phyloP scores from a whole-genome alignment of 805 yeast species.

The Pichia ethanolica region DNA sequence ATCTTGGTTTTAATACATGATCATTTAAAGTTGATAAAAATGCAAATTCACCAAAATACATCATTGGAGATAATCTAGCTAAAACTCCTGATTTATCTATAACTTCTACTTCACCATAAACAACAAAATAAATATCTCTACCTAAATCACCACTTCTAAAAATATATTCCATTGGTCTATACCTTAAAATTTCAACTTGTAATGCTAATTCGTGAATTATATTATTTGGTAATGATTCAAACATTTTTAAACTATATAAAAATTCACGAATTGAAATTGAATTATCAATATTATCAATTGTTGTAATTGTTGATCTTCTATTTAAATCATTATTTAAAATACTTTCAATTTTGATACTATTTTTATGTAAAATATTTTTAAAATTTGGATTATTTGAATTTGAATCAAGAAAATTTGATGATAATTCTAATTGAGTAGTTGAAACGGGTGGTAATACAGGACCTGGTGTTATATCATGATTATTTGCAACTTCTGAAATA shows the following conservation, averaged over 20 bases:
- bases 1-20: conserved; percentile 30
- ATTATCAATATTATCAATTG: conserved; percentile 39
- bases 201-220: conserved; percentile 59
- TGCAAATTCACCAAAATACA: conserved; percentile 74
- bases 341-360: neutral
- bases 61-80: conserved; percentile 55
- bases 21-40: conserved; percentile 42
- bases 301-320: neutral
- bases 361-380: neutral
- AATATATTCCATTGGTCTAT: conserved; percentile 51
- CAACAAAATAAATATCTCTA: conserved; percentile 58
- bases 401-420: neutral
- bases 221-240: conserved; percentile 47
- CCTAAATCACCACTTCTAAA: conserved; percentile 54
- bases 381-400: neutral
- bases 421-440: neutral
- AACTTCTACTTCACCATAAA: conserved; percentile 67
- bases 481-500: conserved; percentile 27
- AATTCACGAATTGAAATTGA: conserved; percentile 49
- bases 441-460: conserved; percentile 32
- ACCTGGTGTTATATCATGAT: conserved; percentile 31
- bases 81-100: conserved; percentile 36
- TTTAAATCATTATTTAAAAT: neutral
- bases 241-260: conserved; percentile 50
- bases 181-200: conserved; percentile 49